Percentiles rank a stretch among this genome's conserved stretches.
These are phyloP conservation scores for Immersiella caudata DNA, from an alignment of 495 filamentous ascomycete species.

Conservation along the genomic window DNA sequence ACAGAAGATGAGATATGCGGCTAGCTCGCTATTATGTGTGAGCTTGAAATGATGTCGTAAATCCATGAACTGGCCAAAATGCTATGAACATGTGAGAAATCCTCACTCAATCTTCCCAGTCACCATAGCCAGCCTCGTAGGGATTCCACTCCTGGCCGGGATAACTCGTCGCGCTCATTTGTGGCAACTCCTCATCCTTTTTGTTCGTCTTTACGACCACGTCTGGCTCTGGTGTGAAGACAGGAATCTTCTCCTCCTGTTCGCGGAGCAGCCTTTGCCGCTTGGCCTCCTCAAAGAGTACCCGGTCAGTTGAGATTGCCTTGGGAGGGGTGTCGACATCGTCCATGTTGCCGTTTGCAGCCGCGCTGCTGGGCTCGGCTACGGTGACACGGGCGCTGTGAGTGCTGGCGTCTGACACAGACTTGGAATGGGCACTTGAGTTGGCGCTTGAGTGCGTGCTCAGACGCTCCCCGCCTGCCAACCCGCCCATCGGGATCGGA, in stretches of 20 bases:
- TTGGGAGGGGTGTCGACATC: constrained; percentile 23
- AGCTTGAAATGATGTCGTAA: too few relatives aligned
- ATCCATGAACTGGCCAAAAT: too few relatives aligned
- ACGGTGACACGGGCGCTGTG: neutral
- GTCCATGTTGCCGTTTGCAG: constrained; percentile 3
- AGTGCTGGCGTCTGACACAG: neutral
- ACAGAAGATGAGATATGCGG: too few relatives aligned
- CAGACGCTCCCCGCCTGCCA: neutral
- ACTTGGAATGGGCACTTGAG: neutral
- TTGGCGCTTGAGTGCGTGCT: neutral
- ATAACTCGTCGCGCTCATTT: constrained; percentile 79
- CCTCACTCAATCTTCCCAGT: constrained; percentile 28
- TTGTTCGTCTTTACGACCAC: constrained; percentile 32
- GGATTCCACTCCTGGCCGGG: constrained; percentile 85
- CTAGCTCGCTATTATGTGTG: too few relatives aligned
- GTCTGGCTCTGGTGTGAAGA: constrained; percentile 32
- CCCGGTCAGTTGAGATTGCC: constrained; percentile 36
- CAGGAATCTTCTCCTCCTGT: constrained; percentile 57
- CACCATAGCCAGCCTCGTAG: constrained; percentile 39
- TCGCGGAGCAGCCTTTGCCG: constrained; percentile 33
- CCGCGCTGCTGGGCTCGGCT: constrained; percentile 14
- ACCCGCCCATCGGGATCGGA: neutral
- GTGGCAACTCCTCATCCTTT: constrained; percentile 55
- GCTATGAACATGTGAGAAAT: neutral
- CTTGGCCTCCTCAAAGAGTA: constrained; percentile 42